Percentiles rank a stretch among this genome's conserved stretches.
Conservation (phyloP, 2,329 filamentous ascomycete species). For the Parafenestella ontariensis region DNA sequence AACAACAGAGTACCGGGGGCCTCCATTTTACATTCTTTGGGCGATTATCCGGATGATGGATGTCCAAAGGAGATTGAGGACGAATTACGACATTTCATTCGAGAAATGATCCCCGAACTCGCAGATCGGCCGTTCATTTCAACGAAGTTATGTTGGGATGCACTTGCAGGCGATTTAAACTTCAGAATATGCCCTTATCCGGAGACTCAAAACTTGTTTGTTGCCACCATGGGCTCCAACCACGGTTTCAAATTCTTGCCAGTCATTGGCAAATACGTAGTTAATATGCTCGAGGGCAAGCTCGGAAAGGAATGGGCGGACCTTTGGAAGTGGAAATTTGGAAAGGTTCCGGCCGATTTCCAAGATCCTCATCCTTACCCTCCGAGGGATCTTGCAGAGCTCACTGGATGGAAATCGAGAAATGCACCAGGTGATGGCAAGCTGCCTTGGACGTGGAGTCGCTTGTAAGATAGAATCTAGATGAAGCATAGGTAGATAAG, state of each 20-base stretch:
- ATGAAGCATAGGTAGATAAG: background rate
- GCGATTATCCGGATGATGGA: conserved; percentile 1
- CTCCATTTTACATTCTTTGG: background rate
- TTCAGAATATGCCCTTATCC: conserved; percentile 54
- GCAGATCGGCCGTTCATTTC: conserved; percentile 2
- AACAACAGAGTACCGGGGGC: background rate
- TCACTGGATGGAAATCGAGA: conserved; percentile 7
- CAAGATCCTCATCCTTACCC: conserved; percentile 8
- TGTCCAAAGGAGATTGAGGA: background rate
- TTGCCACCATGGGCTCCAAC: conserved; percentile 64
- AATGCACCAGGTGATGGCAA: background rate
- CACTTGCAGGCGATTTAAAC: conserved; percentile 3
- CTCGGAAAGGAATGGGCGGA: conserved; percentile 7
- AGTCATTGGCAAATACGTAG: conserved; percentile 59
- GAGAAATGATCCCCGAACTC: conserved; percentile 2
- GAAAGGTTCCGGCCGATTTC: conserved; percentile 1
- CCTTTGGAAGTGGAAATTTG: conserved; percentile 10
- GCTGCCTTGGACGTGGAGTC: background rate
- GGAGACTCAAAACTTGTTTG: conserved; percentile 52
- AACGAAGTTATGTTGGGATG: conserved; percentile 9
- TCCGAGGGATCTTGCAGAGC: conserved; percentile 2
- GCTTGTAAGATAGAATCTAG: background rate
- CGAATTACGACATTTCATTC: conserved; percentile 1
- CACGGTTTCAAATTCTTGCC: conserved; percentile 66
- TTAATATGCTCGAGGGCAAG: conserved; percentile 52